phyloP scores from a whole-genome alignment of 1,284 basidiomycete genomes.

The Fomitopsis betulina region DNA sequence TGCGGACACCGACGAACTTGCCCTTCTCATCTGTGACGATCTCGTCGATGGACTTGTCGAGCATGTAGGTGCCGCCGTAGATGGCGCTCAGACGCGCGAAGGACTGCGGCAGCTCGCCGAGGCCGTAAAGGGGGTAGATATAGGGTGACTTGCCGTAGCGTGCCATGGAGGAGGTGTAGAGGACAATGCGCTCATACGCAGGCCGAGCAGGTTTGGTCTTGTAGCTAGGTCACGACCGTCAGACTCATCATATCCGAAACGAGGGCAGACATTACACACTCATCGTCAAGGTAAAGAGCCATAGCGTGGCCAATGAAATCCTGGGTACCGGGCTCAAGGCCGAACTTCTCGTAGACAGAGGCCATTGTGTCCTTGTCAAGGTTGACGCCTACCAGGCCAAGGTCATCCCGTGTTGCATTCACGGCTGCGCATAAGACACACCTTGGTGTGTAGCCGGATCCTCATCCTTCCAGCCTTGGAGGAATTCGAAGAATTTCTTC shows the following conservation, averaged over 20 bases:
- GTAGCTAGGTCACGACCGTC: conserved; percentile 56
- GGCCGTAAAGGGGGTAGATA: conserved; percentile 98
- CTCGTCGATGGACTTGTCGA: conserved; percentile 92
- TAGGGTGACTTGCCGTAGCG: conserved; percentile 99
- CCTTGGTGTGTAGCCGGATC: conserved; percentile 96
- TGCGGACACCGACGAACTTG: conserved; percentile 91
- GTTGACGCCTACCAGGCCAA: conserved; percentile 60
- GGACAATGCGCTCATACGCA: conserved; percentile 92
- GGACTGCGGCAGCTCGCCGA: conserved; percentile 98
- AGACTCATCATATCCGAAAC: not conserved
- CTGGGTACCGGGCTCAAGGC: conserved; percentile 94
- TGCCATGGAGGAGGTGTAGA: conserved; percentile 98
- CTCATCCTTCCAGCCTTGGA: conserved; percentile 93
- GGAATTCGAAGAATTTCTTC: conserved; percentile 98
- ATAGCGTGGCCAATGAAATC: conserved; percentile 99
- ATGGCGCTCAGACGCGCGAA: conserved; percentile 98
- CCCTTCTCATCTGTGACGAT: conserved; percentile 86
- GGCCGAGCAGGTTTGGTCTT: conserved; percentile 88
- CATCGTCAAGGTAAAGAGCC: conserved; percentile 97
- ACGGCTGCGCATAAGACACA: conserved; percentile 23
- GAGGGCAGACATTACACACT: conserved; percentile 52
- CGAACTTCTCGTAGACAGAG: conserved; percentile 94
- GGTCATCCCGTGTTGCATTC: not conserved
- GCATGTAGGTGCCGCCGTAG: conserved; percentile 99
- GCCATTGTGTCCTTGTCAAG: conserved; percentile 90